Conservation (phyloP, 23 red algal species). For the Rhodosorus marinus region DNA sequence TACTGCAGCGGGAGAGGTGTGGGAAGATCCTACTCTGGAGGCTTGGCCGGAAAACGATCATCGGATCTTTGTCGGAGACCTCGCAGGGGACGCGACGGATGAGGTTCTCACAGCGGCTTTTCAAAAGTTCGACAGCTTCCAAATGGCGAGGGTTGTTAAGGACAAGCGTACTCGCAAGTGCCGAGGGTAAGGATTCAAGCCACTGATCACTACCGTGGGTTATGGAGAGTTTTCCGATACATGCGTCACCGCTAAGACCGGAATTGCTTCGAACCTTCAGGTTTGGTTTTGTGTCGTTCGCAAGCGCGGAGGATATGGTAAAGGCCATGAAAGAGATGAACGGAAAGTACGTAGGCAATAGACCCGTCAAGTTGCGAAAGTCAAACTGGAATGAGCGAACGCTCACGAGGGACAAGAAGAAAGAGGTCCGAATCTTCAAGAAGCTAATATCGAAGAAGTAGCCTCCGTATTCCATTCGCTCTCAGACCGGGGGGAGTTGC, state of each 20-base stretch:
- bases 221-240: too few species aligned
- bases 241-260: too few species aligned
- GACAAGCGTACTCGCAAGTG: slow-evolving; percentile 36
- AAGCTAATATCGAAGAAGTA: slow-evolving; percentile 2
- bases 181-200: slow-evolving; percentile 65
- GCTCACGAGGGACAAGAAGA: slow-evolving; percentile 16
- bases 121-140: slow-evolving; percentile 23
- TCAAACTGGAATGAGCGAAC: slow-evolving; percentile 53
- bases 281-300: slow-evolving; percentile 68
- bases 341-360: slow-evolving; percentile 62
- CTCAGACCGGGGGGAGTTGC: too few species aligned
- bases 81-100: slow-evolving; percentile 55
- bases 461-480: too few species aligned
- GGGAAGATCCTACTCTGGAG: slow-evolving; percentile 36
- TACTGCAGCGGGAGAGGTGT: slow-evolving; percentile 54
- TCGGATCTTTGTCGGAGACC: slow-evolving; percentile 72
- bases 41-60: slow-evolving; percentile 45
- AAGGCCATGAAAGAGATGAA: slow-evolving; percentile 59
- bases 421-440: slow-evolving; percentile 25
- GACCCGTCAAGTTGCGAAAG: slow-evolving; percentile 49
- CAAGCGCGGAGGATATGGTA: slow-evolving; percentile 30
- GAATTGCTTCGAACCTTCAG: too few species aligned
- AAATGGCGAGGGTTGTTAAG: slow-evolving; percentile 30
- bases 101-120: slow-evolving; percentile 29
- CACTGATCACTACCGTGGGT: too few species aligned